These are phyloP conservation scores for Vigna trinervia DNA, from an alignment of 306 rosid species.

Conservation along the genomic window DNA sequence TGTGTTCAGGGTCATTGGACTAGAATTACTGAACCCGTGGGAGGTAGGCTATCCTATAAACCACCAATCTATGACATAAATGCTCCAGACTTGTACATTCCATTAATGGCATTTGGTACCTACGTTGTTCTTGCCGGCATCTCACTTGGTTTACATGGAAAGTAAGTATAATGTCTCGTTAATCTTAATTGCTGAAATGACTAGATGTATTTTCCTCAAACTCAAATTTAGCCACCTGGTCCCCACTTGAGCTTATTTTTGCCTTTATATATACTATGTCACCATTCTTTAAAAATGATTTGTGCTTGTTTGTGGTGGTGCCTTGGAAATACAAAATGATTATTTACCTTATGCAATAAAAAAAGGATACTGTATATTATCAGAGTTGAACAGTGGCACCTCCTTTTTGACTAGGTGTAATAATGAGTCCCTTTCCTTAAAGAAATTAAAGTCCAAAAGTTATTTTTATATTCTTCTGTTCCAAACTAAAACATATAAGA, in stretches of 20 bases:
- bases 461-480: not conserved
- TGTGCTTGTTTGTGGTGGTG: not conserved
- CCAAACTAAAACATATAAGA: conserved; percentile 7
- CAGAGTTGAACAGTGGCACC: not conserved
- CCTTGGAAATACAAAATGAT: not conserved
- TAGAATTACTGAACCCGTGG: conserved; percentile 93
- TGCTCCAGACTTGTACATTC: conserved; percentile 97
- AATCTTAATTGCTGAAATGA: not conserved
- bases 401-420: not conserved
- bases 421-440: not conserved
- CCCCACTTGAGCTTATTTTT: not conserved
- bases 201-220: conserved; percentile 9
- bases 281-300: not conserved
- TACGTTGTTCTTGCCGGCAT: conserved; percentile 95
- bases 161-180: conserved; percentile 57
- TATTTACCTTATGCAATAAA: not conserved
- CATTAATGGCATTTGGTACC: conserved; percentile 97
- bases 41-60: conserved; percentile 94
- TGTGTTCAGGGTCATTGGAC: conserved; percentile 94
- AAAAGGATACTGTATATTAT: not conserved
- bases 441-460: not conserved
- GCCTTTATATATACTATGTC: not conserved
- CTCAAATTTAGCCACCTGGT: not conserved
- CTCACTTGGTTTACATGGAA: conserved; percentile 90
- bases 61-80: conserved; percentile 96